These are phyloP conservation scores for Tylopilus rubrobrunneus DNA, from an alignment of 768 basidiomycete species.

Conservation along the genomic window DNA sequence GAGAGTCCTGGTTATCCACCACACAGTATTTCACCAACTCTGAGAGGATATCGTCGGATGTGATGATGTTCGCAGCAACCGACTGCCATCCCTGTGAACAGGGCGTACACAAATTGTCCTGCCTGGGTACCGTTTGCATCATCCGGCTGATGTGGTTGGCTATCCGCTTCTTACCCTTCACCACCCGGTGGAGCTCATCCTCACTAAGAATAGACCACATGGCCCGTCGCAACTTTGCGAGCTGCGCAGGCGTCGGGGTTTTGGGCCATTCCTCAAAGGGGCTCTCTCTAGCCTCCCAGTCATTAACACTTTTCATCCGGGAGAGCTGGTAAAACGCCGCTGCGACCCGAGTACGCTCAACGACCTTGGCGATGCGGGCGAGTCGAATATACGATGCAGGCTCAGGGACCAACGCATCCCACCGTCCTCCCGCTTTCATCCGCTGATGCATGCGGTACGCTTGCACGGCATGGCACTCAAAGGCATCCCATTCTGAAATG, in stretches of 20 bases:
- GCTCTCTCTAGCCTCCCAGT: neutral
- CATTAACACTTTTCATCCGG: neutral
- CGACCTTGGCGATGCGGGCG: neutral
- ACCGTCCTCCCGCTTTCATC: neutral
- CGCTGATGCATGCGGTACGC: neutral
- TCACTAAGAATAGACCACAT: conserved; percentile 5
- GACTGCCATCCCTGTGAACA: neutral
- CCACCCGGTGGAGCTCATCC: neutral
- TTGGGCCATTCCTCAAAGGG: no score
- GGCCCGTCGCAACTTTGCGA: neutral
- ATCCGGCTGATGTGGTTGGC: neutral
- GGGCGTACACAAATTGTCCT: neutral
- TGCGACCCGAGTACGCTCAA: neutral
- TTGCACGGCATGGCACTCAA: neutral
- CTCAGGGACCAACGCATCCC: neutral
- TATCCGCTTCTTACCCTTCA: neutral
- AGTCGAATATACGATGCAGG: neutral
- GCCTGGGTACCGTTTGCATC: neutral
- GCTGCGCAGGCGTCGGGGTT: neutral
- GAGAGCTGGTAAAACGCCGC: neutral
- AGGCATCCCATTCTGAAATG: neutral
- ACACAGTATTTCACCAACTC: neutral
- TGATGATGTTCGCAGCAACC: neutral
- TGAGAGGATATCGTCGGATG: neutral
- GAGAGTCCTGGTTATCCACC: neutral